phyloP scores from a whole-genome alignment of 1,284 basidiomycete genomes.

The Volvariella volvacea region DNA sequence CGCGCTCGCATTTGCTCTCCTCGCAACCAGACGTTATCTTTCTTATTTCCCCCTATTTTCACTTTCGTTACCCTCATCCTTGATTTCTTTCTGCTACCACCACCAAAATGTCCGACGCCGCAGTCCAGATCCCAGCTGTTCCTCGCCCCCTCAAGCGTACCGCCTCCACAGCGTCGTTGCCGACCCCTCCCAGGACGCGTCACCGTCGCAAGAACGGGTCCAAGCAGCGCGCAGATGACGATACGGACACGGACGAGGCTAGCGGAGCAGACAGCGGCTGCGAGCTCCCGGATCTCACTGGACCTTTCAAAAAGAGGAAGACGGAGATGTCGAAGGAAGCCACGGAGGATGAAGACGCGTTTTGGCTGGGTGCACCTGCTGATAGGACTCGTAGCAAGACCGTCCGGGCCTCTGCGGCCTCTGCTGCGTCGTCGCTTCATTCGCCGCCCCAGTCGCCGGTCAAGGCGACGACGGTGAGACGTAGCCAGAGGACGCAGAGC shows the following conservation, averaged over 20 bases:
- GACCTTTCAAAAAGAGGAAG: constrained; percentile 26
- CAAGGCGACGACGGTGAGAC: constrained; percentile 2
- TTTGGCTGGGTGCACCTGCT: constrained; percentile 27
- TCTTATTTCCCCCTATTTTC: no score
- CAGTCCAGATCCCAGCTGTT: constrained; percentile 21
- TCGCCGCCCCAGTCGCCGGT: constrained; percentile 17
- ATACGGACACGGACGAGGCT: constrained; percentile 10
- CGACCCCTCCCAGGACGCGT: constrained; percentile 32
- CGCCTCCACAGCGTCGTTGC: constrained; percentile 29
- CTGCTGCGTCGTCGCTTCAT: constrained; percentile 22
- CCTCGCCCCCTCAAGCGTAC: constrained; percentile 31
- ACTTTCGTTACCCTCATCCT: no score
- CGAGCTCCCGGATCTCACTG: constrained; percentile 16
- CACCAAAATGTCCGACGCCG: constrained; percentile 24
- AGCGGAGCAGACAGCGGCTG: constrained; percentile 13
- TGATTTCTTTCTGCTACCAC: no score
- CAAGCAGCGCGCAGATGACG: constrained; percentile 23
- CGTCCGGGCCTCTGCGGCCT: constrained; percentile 4
- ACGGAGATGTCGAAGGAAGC: constrained; percentile 16
- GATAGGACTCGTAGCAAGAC: constrained; percentile 14
- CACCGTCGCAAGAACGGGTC: constrained; percentile 23
- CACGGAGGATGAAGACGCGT: constrained; percentile 33
- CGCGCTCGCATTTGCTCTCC: no score
- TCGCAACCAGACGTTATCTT: no score
- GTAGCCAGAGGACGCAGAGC: constrained; percentile 7